phyloP scores from a whole-genome alignment of 768 basidiomycete species.

The Pilatotrama ljubarskyi region DNA sequence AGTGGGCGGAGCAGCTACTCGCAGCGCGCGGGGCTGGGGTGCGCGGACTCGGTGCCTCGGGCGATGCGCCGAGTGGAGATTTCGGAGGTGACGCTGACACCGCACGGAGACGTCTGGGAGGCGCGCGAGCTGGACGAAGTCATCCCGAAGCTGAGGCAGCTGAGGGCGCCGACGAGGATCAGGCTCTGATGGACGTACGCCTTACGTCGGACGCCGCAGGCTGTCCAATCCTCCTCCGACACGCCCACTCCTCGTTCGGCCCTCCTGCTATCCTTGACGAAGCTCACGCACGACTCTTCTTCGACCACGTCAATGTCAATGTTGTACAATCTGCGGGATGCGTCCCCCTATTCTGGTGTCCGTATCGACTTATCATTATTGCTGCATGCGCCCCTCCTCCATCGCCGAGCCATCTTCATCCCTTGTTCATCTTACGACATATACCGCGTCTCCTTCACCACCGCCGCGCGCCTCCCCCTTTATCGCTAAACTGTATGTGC shows the following conservation, averaged over 20 bases:
- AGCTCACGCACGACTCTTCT: background rate
- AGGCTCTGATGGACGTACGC: conserved; percentile 7
- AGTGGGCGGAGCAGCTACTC: background rate
- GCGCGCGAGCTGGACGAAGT: conserved; percentile 20
- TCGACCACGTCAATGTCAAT: background rate
- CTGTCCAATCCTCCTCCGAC: too few species aligned
- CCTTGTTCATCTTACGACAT: background rate
- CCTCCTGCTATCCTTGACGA: background rate
- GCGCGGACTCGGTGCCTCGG: background rate
- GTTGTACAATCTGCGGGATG: background rate
- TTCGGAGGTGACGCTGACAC: conserved; percentile 16
- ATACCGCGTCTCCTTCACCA: background rate
- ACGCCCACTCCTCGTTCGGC: too few species aligned
- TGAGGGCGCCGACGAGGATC: conserved; percentile 15
- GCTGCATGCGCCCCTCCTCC: background rate
- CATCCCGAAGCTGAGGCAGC: conserved; percentile 20
- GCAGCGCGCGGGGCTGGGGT: background rate
- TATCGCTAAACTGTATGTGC: background rate
- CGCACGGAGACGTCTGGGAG: conserved; percentile 18
- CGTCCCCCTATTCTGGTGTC: background rate
- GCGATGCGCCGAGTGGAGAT: conserved; percentile 19
- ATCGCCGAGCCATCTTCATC: background rate
- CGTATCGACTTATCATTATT: background rate
- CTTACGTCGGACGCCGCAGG: too few species aligned
- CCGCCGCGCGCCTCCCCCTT: background rate